A percentile compares a stretch with the other conserved stretches of the same genome.
These are phyloP conservation scores for Penicillium herquei DNA, from an alignment of 495 filamentous ascomycete genomes.

Conservation along the genomic window DNA sequence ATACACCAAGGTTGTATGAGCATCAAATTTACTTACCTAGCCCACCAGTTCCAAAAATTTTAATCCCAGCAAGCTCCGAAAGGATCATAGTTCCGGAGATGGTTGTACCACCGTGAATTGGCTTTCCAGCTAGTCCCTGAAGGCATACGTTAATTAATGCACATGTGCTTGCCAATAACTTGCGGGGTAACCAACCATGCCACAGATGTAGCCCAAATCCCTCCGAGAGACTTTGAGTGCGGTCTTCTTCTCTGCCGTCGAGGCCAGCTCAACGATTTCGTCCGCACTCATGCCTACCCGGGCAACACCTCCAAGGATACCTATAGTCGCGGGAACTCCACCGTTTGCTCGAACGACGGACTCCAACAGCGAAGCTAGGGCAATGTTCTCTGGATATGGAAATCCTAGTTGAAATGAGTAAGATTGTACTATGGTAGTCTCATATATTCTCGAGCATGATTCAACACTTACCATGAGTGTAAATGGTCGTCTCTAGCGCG, in stretches of 20 bases:
- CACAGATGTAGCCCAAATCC: constrained; percentile 78
- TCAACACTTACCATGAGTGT: constrained; percentile 63
- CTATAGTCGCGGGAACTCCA: constrained; percentile 89
- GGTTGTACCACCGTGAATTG: constrained; percentile 85
- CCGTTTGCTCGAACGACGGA: constrained; percentile 74
- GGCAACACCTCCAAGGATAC: constrained; percentile 76
- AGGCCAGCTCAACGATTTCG: constrained; percentile 69
- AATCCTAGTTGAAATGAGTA: constrained; percentile 53
- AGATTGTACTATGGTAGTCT: no score
- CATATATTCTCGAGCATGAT: no score
- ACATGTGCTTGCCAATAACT: background rate
- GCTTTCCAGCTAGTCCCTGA: constrained; percentile 61
- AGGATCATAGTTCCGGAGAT: constrained; percentile 91
- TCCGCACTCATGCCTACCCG: constrained; percentile 69
- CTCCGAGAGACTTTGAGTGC: constrained; percentile 81
- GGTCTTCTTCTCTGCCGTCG: constrained; percentile 58
- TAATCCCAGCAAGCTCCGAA: constrained; percentile 83
- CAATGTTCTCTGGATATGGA: constrained; percentile 76
- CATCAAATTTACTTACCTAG: constrained; percentile 31
- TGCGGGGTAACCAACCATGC: constrained; percentile 56
- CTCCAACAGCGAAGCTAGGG: constrained; percentile 70
- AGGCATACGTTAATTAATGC: constrained; percentile 6
- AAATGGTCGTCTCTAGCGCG: constrained; percentile 89
- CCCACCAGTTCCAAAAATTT: constrained; percentile 84
- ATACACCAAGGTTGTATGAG: background rate